These are phyloP conservation scores for Calophaca sinica DNA, from an alignment of 306 rosid species.

Conservation along the genomic window DNA sequence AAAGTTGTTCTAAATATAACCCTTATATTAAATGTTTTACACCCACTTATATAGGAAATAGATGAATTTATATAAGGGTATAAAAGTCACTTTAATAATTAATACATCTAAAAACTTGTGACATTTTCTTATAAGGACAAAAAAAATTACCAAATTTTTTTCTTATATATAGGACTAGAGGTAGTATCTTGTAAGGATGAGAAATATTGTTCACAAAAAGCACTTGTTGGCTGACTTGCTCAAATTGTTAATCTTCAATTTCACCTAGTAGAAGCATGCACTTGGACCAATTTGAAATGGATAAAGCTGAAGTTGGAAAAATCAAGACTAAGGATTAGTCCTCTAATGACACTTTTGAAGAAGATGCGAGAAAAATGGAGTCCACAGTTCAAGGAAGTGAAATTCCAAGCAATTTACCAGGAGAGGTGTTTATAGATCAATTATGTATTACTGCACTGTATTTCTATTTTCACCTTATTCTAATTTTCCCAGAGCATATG, in stretches of 20 bases:
- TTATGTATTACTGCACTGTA: conserved; percentile 62
- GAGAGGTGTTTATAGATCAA: conserved; percentile 88
- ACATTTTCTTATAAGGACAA: too few species aligned
- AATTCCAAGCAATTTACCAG: conserved; percentile 73
- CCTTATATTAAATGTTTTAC: too few species aligned
- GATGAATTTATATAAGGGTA: too few species aligned
- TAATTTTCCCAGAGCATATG: conserved; percentile 61
- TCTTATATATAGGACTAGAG: too few species aligned
- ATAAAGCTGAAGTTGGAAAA: conserved; percentile 53
- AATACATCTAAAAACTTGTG: too few species aligned
- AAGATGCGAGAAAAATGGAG: conserved; percentile 61
- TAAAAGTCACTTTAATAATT: too few species aligned
- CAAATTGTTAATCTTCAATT: conserved; percentile 67
- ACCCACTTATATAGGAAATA: too few species aligned
- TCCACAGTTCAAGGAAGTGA: conserved; percentile 57
- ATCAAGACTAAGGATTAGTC: conserved; percentile 63
- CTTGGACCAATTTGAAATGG: conserved; percentile 59
- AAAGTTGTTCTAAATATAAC: too few species aligned
- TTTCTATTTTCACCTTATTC: conserved; percentile 72
- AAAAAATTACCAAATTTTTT: too few species aligned
- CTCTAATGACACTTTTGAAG: conserved; percentile 67
- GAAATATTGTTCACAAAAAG: conserved; percentile 56
- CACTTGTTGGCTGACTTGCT: conserved; percentile 74
- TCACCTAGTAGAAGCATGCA: conserved; percentile 55
- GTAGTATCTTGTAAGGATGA: conserved; percentile 65